These are phyloP conservation scores for Rubus parviflorus DNA, from an alignment of 306 rosid genomes.

Conservation along the genomic window DNA sequence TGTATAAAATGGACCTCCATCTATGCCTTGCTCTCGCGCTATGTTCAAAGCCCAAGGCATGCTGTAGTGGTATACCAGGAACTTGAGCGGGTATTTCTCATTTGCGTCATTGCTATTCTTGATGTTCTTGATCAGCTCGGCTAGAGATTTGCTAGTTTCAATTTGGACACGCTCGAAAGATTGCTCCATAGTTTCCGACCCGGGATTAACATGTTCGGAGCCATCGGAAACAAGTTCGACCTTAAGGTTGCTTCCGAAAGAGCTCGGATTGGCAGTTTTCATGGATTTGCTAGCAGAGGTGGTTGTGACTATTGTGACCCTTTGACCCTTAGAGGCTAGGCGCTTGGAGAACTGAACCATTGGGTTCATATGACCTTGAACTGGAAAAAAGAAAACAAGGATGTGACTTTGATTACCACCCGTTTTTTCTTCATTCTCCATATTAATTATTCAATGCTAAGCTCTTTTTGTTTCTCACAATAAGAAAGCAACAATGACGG, in stretches of 20 bases:
- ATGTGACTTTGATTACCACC: neutral
- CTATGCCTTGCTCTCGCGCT: slow-evolving; percentile 38
- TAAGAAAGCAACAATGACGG: neutral
- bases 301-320: neutral
- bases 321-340: neutral
- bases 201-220: neutral
- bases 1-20: slow-evolving; percentile 52
- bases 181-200: neutral
- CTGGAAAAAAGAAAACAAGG: neutral
- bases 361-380: slow-evolving; percentile 9
- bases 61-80: slow-evolving; percentile 43
- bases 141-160: neutral
- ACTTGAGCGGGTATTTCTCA: slow-evolving; percentile 23
- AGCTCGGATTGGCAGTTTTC: neutral
- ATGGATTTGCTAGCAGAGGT: neutral
- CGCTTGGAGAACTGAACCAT: slow-evolving; percentile 5
- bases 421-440: neutral
- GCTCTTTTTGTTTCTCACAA: neutral
- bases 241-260: neutral
- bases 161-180: neutral
- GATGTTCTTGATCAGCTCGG: neutral
- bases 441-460: too few species aligned
- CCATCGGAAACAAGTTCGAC: neutral
- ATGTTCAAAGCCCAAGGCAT: slow-evolving; percentile 48
- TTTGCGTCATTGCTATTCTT: neutral